Conservation (phyloP, 2,329 filamentous ascomycete species). For the Sclerotiophoma versabilis region DNA sequence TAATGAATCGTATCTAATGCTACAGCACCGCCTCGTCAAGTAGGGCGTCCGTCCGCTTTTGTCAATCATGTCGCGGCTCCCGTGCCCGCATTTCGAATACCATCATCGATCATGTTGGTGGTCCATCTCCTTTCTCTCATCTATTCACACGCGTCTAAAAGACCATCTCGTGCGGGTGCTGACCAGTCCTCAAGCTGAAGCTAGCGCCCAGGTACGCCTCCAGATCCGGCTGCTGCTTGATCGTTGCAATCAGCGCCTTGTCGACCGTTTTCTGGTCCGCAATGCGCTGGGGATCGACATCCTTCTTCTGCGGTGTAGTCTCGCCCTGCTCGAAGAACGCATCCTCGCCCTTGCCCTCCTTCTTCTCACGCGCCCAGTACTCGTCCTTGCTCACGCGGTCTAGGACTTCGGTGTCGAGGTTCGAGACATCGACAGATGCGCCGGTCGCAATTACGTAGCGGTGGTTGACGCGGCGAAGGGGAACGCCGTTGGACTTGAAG, state of each 20-base stretch:
- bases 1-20: constrained; percentile 18
- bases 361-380: constrained; percentile 97
- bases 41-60: constrained; percentile 15
- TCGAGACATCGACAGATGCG: constrained; percentile 80
- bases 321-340: constrained; percentile 99
- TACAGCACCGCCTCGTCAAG: constrained; percentile 10
- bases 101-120: constrained; percentile 17
- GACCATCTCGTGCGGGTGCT: constrained; percentile 99
- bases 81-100: constrained; percentile 14
- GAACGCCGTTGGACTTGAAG: constrained; percentile 99
- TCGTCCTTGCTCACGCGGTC: constrained; percentile 81
- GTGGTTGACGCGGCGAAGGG: constrained; percentile 89
- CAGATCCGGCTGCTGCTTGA: constrained; percentile 97
- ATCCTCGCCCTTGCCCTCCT: constrained; percentile 91
- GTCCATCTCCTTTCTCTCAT: not conserved
- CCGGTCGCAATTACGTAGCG: constrained; percentile 92
- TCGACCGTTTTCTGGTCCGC: constrained; percentile 98
- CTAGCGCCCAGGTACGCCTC: constrained; percentile 89
- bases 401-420: constrained; percentile 73
- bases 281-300: constrained; percentile 85
- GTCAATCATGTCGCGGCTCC: constrained; percentile 5
- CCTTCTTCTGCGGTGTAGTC: constrained; percentile 87
- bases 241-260: constrained; percentile 88
- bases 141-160: constrained; percentile 63
- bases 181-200: constrained; percentile 97